phyloP scores from a whole-genome alignment of 306 rosid species.

The Cicer pinnatifidum region DNA sequence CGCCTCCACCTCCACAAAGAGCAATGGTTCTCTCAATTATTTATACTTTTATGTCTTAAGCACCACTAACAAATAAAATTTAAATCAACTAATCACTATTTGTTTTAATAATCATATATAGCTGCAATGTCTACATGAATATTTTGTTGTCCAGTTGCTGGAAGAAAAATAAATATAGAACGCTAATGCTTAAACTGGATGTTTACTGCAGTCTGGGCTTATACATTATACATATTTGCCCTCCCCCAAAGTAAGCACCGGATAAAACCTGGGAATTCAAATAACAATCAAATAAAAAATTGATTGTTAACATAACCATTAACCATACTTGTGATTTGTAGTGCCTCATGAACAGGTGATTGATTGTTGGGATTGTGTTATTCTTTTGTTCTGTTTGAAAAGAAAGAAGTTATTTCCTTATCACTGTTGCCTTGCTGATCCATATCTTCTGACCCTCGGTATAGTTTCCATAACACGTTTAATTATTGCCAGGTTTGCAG shows the following conservation, averaged over 20 bases:
- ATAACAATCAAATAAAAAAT: neutral
- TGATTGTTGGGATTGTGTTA: constrained; percentile 20
- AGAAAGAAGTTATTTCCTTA: neutral
- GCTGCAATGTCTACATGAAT: constrained; percentile 5
- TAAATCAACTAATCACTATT: constrained; percentile 11
- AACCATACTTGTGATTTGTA: neutral
- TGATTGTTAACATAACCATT: neutral
- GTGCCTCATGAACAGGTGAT: constrained; percentile 26
- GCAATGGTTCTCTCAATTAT: constrained; percentile 56
- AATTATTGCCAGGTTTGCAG: constrained; percentile 74
- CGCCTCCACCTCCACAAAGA: constrained; percentile 72
- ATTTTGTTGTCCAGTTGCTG: constrained; percentile 24
- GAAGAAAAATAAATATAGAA: constrained; percentile 11
- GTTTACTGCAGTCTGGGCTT: neutral
- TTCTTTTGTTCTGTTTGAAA: constrained; percentile 5
- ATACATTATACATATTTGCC: neutral
- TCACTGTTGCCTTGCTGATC: constrained; percentile 27
- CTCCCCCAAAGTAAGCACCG: constrained; percentile 4
- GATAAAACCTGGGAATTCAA: neutral
- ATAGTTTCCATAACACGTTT: constrained; percentile 36
- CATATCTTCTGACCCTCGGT: constrained; percentile 1
- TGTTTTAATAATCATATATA: neutral
- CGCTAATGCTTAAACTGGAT: neutral
- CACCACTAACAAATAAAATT: neutral
- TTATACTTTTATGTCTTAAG: neutral